Percentiles rank a stretch among this genome's conserved stretches.
These are phyloP conservation scores for Canavalia ensiformis DNA, from an alignment of 306 rosid species.

Conservation along the genomic window DNA sequence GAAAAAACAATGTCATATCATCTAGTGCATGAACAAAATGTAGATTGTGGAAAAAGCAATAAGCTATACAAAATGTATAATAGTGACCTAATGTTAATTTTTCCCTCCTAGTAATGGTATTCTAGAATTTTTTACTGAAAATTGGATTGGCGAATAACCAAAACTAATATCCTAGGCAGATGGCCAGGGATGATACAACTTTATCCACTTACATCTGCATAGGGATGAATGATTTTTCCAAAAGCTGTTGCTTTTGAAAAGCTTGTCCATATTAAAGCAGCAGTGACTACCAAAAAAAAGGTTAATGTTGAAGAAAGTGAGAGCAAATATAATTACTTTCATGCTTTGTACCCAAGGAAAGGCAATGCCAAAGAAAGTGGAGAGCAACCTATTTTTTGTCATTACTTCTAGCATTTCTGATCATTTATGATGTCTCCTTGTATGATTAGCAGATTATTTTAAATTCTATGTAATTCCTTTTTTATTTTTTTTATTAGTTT, in stretches of 20 bases:
- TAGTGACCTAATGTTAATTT: background rate
- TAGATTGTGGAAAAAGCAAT: background rate
- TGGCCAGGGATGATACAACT: background rate
- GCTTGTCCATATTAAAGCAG: background rate
- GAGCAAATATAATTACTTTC: constrained; percentile 9
- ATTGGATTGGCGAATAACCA: background rate
- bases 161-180: background rate
- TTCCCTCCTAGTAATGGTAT: background rate
- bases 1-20: no score
- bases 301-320: background rate
- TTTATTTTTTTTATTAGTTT: constrained; percentile 1
- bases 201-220: background rate
- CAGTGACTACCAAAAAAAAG: background rate
- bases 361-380: background rate
- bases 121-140: background rate
- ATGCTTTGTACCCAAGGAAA: constrained; percentile 32
- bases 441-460: background rate
- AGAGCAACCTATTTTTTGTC: background rate
- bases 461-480: background rate
- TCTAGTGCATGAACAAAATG: background rate
- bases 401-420: constrained; percentile 11
- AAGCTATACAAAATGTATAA: background rate
- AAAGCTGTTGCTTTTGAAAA: background rate
- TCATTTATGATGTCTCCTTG: background rate
- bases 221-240: background rate